These are phyloP conservation scores for Diaporthe ampelina DNA, from an alignment of 2,329 filamentous ascomycete genomes.

Conservation along the genomic window DNA sequence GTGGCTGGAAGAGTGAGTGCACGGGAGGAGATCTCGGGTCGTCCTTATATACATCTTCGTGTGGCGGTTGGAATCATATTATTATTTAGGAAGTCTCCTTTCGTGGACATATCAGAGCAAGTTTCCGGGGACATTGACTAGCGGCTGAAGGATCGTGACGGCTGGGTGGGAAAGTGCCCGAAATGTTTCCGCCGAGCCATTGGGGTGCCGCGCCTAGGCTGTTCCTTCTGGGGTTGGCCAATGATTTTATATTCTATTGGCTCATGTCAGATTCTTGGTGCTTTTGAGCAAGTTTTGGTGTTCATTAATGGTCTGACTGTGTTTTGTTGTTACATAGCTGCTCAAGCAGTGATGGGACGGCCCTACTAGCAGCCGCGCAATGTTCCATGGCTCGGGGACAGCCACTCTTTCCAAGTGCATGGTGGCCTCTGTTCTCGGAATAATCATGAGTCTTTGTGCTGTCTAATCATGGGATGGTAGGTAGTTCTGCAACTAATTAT, in stretches of 20 bases:
- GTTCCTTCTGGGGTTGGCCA: not conserved
- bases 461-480: no score
- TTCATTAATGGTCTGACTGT: not conserved
- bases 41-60: not conserved
- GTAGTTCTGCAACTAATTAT: no score
- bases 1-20: not conserved
- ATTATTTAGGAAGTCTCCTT: not conserved
- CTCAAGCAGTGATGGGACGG: no score
- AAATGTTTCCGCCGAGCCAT: constrained; percentile 26
- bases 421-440: no score
- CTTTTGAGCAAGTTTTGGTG: not conserved
- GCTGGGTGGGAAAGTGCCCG: constrained; percentile 4
- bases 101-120: not conserved
- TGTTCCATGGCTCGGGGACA: no score
- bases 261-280: not conserved
- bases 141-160: constrained; percentile 8
- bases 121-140: not conserved
- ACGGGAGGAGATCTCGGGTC: not conserved
- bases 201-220: not conserved
- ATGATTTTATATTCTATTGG: no score
- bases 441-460: no score
- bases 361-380: no score
- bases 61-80: not conserved
- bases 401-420: no score
- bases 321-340: not conserved